These are phyloP conservation scores for Ascochyta fabae DNA, from an alignment of 2,329 filamentous ascomycete genomes.

Conservation along the genomic window DNA sequence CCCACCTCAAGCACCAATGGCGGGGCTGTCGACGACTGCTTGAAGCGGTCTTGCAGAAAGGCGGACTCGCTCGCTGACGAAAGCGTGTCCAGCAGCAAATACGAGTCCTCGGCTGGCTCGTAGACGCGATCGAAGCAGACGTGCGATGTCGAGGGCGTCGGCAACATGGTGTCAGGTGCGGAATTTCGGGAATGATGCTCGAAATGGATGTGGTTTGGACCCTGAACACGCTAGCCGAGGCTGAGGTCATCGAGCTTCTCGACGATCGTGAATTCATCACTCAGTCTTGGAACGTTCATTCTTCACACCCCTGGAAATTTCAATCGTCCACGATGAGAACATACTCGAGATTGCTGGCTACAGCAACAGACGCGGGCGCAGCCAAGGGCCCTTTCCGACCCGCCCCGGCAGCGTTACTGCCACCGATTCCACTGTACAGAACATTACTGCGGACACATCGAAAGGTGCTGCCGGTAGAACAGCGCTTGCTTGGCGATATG, in stretches of 20 bases:
- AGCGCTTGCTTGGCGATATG: conserved; percentile 84
- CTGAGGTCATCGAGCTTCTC: conserved; percentile 33
- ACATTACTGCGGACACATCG: conserved; percentile 86
- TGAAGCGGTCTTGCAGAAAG: conserved; percentile 73
- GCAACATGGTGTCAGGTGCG: conserved; percentile 69
- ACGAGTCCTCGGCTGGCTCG: conserved; percentile 95
- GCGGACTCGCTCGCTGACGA: conserved; percentile 71
- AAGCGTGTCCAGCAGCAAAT: conserved; percentile 88
- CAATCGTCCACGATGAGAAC: conserved; percentile 35
- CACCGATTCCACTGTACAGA: conserved; percentile 88
- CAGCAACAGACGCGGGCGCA: conserved; percentile 44
- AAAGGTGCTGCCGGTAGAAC: conserved; percentile 73
- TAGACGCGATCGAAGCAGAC: conserved; percentile 89
- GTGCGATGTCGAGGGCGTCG: conserved; percentile 91
- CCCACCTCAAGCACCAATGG: conserved; percentile 82
- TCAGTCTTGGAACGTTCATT: conserved; percentile 1
- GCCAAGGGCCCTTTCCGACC: conserved; percentile 43
- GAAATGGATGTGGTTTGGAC: conserved; percentile 30
- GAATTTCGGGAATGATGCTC: conserved; percentile 21
- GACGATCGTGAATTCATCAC: conserved; percentile 20
- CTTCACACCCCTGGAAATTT: background rate
- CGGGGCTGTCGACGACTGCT: conserved; percentile 29
- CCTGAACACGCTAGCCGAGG: conserved; percentile 28
- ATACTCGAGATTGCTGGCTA: conserved; percentile 40
- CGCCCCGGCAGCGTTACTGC: conserved; percentile 72